Percentiles rank a stretch among this genome's conserved stretches.
phyloP scores from a whole-genome alignment of 2,329 filamentous ascomycete species.

The Cladobotryum mycophilum region DNA sequence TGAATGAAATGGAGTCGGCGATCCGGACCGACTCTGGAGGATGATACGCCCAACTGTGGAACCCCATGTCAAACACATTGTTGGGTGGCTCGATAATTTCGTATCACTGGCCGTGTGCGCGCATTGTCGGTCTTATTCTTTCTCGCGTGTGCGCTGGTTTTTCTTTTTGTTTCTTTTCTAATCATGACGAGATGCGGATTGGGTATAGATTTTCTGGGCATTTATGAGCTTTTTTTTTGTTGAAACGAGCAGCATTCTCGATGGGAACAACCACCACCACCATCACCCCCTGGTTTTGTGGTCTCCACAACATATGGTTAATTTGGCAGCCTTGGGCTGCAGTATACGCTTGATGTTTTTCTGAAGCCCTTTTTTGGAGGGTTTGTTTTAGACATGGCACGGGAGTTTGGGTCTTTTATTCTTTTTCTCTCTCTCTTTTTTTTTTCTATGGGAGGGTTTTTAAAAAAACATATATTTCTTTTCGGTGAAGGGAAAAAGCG shows the following conservation, averaged over 20 bases:
- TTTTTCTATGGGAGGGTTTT: too few species aligned
- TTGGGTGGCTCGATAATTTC: background rate
- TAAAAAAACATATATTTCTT: too few species aligned
- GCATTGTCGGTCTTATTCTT: conserved; percentile 2
- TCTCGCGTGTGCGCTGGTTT: background rate
- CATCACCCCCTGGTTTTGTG: too few species aligned
- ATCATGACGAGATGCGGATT: background rate
- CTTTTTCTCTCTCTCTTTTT: too few species aligned
- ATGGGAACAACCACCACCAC: background rate
- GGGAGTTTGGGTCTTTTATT: too few species aligned
- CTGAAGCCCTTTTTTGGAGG: too few species aligned
- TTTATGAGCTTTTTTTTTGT: background rate
- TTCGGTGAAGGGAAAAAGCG: too few species aligned
- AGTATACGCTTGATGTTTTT: too few species aligned
- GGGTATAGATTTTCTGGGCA: background rate
- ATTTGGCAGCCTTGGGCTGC: background rate
- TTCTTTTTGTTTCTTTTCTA: background rate
- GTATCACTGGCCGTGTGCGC: background rate
- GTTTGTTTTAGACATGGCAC: background rate
- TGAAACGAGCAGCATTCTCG: background rate
- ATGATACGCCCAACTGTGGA: conserved; percentile 4
- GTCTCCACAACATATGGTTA: background rate
- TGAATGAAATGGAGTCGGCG: conserved; percentile 11
- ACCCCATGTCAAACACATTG: conserved; percentile 2
- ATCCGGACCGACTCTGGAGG: conserved; percentile 11